Conservation (phyloP, 176 grass and related monocot genomes). For the Bromus sterilis region DNA sequence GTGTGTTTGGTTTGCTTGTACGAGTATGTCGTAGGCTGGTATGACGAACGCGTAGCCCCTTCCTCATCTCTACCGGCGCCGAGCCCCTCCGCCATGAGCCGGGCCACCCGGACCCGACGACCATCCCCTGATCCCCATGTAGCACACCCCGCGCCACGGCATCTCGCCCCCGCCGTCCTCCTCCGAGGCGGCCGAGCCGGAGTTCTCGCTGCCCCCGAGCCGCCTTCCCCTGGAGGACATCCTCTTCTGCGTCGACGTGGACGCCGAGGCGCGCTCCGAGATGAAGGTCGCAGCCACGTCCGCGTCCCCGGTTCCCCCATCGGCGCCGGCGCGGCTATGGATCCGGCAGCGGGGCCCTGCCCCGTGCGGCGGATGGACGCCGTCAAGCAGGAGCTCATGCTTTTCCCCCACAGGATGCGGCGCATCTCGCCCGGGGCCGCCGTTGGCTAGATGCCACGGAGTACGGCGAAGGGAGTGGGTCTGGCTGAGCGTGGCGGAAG, state of each 20-base stretch:
- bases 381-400: conserved; percentile 70
- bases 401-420: conserved; percentile 81
- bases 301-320: too few relatives aligned
- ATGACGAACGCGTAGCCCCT: too few relatives aligned
- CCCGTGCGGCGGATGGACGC: conserved; percentile 73
- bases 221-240: conserved; percentile 75
- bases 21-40: too few relatives aligned
- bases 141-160: not conserved
- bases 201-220: conserved; percentile 57
- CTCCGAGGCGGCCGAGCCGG: not conserved
- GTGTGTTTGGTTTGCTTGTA: too few relatives aligned
- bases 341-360: conserved; percentile 10
- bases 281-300: conserved; percentile 36
- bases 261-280: conserved; percentile 63
- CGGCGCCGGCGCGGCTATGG: conserved; percentile 14
- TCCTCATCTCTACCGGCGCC: too few relatives aligned
- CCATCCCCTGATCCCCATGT: not conserved
- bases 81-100: too few relatives aligned
- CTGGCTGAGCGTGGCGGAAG: too few relatives aligned
- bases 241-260: conserved; percentile 90
- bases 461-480: too few relatives aligned
- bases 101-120: not conserved
- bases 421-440: too few relatives aligned
- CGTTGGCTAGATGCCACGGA: too few relatives aligned
- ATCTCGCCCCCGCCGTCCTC: not conserved